phyloP scores from a whole-genome alignment of 768 basidiomycete genomes.

The Clathrus columnatus region DNA sequence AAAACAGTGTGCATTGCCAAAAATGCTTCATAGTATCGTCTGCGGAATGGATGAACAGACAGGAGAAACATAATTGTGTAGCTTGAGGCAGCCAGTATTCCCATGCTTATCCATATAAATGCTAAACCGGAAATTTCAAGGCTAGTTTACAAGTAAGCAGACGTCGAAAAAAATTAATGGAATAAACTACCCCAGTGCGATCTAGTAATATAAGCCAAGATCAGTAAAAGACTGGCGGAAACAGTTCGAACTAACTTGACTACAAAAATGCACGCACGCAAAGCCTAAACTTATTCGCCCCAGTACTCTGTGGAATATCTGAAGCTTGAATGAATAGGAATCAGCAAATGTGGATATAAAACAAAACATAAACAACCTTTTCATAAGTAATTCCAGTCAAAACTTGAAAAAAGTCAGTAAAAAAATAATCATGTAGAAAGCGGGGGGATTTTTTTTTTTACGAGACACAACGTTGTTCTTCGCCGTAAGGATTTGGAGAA shows the following conservation, averaged over 20 bases:
- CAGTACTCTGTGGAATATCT: slow-evolving; percentile 37
- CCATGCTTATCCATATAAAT: slow-evolving; percentile 22
- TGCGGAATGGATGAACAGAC: slow-evolving; percentile 40
- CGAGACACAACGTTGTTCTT: slow-evolving; percentile 48
- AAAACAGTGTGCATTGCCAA: slow-evolving; percentile 37
- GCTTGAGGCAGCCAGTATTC: slow-evolving; percentile 28
- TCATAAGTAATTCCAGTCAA: slow-evolving; percentile 42
- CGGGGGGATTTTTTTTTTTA: slow-evolving; percentile 16
- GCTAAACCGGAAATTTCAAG: not conserved
- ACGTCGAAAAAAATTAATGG: not conserved
- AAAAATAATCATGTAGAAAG: not conserved
- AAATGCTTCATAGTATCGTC: slow-evolving; percentile 43
- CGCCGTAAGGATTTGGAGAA: slow-evolving; percentile 48
- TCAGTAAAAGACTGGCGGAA: not conserved
- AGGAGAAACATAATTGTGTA: slow-evolving; percentile 35
- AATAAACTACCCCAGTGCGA: not conserved
- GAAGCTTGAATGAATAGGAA: slow-evolving; percentile 23
- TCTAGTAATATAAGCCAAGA: not conserved
- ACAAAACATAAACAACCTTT: slow-evolving; percentile 27
- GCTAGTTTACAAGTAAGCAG: not conserved
- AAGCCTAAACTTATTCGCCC: slow-evolving; percentile 39
- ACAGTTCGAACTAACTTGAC: not conserved
- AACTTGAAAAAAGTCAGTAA: slow-evolving; percentile 24
- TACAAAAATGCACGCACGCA: slow-evolving; percentile 36
- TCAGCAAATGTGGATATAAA: not conserved